Evolutionary conservation across 2,329 filamentous ascomycete species (phyloP).

Genomic region (Aspergillus pseudotamarii): DNA sequence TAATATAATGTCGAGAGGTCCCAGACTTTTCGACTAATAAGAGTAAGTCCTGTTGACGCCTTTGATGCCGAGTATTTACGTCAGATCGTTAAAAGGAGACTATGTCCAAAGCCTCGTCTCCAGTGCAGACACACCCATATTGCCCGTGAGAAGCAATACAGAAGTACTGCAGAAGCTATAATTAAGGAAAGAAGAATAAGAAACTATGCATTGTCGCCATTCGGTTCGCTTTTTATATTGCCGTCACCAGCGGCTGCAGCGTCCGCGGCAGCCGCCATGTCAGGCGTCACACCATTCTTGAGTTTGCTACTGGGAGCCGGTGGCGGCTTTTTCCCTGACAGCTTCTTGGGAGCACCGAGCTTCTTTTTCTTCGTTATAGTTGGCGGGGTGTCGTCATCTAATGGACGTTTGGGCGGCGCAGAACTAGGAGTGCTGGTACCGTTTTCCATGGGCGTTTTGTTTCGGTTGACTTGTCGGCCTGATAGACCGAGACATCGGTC

Average conservation of each 20-base stretch:
- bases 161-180: conserved; percentile 3
- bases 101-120: conserved; percentile 21
- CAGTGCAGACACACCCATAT: conserved; percentile 17
- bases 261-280: conserved; percentile 34
- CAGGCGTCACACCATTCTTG: conserved; percentile 45
- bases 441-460: conserved; percentile 50
- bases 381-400: conserved; percentile 48
- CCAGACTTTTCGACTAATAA: conserved; percentile 25
- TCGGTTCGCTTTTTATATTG: conserved; percentile 39
- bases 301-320: conserved; percentile 40
- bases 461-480: conserved; percentile 53
- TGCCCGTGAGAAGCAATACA: conserved; percentile 10
- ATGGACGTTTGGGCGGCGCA: conserved; percentile 39
- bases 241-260: conserved; percentile 27
- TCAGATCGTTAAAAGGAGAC: conserved; percentile 27
- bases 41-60: conserved; percentile 27
- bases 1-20: conserved; percentile 23
- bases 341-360: conserved; percentile 40
- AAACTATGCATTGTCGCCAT: conserved; percentile 29
- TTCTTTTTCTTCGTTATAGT: conserved; percentile 56
- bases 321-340: conserved; percentile 39
- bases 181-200: conserved; percentile 1
- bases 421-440: conserved; percentile 40
- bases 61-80: conserved; percentile 32
- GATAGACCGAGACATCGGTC: conserved; percentile 63